Base-by-base conservation (phyloP, 495 filamentous ascomycete genomes). In the Hypoxylon trugodes region DNA sequence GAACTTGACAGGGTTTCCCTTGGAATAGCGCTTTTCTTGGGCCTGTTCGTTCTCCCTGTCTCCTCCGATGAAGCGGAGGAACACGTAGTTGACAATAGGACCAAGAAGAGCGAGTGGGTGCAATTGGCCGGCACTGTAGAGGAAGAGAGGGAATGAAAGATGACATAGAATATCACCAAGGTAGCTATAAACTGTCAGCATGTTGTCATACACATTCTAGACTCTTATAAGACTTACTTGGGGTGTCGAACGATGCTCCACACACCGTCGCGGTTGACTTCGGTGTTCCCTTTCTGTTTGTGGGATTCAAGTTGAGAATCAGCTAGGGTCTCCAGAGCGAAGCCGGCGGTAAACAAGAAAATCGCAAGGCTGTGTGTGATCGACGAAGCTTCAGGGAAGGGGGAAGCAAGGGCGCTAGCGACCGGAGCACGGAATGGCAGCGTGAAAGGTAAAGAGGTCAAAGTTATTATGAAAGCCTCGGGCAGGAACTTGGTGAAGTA, bases 191-290 rank as follows among this genome's bases (percentile, higher is more conserved):
- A 40, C 0, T 6, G 19, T 65, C 69, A 55, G 66, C 40, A 26
- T 26, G 12, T 18, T 35, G 4, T 46, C 9, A 53, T 10, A 16
- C 7, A 24, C 15, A 24, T 2, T 13, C 8, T 13, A 2, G 25
- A 24, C 18, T 1, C 25, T 26, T 2, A 43, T 5, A 21, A 47
- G 19, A 76, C 83, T 69, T 73, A 86, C 84, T 86, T 86, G 0
- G 84, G 84, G 73, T 86, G 83, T 24, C 85, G 73, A 6, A 86
- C 83, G 33, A 87, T 71, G 48, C 82, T 81, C 84, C 84, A 86
- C 12, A 87, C 83, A 1, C 84, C 83, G 22, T 83, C 76, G 25
- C 73, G 26, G 59, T 78, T 64, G 46, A 66, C 43, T 49, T 61
- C 46, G 50, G 40, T 5, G 59, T 65, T 70, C 4, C 66, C 61